Evolutionary conservation across 2,329 filamentous ascomycete species (phyloP).

Genomic region (Diatrype stigma): DNA sequence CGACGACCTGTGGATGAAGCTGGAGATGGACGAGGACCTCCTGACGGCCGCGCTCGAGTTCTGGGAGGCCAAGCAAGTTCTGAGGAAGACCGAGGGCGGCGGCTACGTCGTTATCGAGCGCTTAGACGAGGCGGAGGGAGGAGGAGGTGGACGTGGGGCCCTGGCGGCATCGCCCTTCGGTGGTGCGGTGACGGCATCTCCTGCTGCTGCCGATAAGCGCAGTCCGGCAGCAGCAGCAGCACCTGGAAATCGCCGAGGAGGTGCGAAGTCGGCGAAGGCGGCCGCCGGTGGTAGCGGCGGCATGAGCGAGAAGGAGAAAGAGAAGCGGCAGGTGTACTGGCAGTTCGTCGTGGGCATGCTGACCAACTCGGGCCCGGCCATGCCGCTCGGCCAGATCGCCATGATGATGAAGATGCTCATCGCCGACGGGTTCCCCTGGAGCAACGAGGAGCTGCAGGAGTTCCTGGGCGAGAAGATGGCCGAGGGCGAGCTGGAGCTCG

Average conservation of each 20-base stretch:
- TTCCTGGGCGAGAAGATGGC: constrained; percentile 77
- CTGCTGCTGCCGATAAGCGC: neutral
- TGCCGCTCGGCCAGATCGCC: constrained; percentile 75
- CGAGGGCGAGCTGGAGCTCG: constrained; percentile 64
- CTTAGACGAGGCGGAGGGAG: constrained; percentile 39
- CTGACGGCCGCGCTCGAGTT: constrained; percentile 64
- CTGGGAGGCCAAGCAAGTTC: constrained; percentile 66
- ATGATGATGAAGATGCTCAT: constrained; percentile 97
- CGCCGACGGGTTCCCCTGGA: constrained; percentile 82
- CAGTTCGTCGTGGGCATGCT: constrained; percentile 94
- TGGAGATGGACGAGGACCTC: constrained; percentile 72
- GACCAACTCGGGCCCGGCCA: constrained; percentile 77
- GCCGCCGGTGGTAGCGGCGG: constrained; percentile 24
- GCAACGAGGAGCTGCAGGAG: constrained; percentile 79
- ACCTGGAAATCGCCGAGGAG: constrained; percentile 13
- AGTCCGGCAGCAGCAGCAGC: constrained; percentile 40
- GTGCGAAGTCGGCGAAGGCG: constrained; percentile 36
- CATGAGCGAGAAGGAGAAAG: constrained; percentile 62
- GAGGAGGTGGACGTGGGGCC: constrained; percentile 10
- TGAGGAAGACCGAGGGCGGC: constrained; percentile 51
- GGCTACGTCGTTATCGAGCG: constrained; percentile 67
- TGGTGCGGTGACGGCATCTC: constrained; percentile 21
- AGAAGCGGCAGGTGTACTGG: constrained; percentile 67
- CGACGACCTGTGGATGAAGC: constrained; percentile 45
- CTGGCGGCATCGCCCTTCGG: constrained; percentile 15